Base-by-base conservation (phyloP, 805 yeast species). In the Pichia deserticola region DNA sequence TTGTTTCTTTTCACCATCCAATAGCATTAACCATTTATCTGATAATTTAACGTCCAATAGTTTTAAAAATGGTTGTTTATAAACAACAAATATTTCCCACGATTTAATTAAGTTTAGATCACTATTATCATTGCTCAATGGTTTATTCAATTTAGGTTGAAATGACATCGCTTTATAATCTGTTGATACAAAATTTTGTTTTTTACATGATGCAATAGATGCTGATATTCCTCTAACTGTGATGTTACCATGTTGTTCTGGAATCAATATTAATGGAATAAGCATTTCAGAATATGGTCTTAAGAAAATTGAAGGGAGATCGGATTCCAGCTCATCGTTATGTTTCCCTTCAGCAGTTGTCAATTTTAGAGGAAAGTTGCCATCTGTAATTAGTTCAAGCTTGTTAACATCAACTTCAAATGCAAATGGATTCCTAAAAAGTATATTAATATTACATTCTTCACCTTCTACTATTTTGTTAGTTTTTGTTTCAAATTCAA, bases 361-460 rank as follows among this genome's bases (percentile, higher is more conserved):
- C 5, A 45, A 30, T 52, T 62, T 59, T 49, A 61, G 8, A 7
- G 64, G 53, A 15, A 68, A 61, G 7, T 52, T 47, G 28, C 56
- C 63, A 1, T 54, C 47, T 5, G 67, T 57, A 5, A 58, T 55
- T 2, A 84, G 65, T 37, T 67, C 58, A 4, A 84, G 60, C 33
- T 75, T 75, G 20, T 71, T 69, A 5, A 90, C 67, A 37, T 78
- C 82, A 12, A 90, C 68, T 40, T 84, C 88, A 63, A 87, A 88
- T 6, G 78, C 77, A 66, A 80, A 88, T 8, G 96, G 96, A 61
- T 92, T 92, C 60, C 85, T 89, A 8, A 90, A 59, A 4, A 71
- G 67, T 2, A 87, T 67, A 6, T 69, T 61, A 15, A 86, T 69
- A 50, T 80, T 84, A 11, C 78, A 76, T 5, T 76, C 70, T 47